phyloP scores from a whole-genome alignment of 352 stramenopile genomes.

The Phytopythium ostracodes region DNA sequence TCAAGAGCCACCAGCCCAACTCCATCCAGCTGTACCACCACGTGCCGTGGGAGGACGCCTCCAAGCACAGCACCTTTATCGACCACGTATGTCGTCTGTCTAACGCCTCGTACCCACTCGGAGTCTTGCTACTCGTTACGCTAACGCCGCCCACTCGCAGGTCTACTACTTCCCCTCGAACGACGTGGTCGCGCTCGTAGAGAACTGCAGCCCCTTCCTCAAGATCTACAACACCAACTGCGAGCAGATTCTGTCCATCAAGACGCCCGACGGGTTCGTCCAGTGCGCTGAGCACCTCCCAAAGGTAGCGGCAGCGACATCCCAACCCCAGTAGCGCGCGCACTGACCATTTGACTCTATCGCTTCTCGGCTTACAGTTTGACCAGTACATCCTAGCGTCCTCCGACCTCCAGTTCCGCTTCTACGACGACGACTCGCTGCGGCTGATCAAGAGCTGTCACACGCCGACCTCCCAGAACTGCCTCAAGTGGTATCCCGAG shows the following conservation, averaged over 20 bases:
- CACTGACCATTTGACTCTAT: background rate
- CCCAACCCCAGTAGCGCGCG: background rate
- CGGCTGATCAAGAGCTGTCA: constrained; percentile 75
- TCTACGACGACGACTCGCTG: constrained; percentile 77
- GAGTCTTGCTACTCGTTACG: background rate
- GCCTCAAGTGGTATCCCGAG: constrained; percentile 74
- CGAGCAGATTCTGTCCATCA: constrained; percentile 59
- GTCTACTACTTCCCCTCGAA: constrained; percentile 82
- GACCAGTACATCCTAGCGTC: constrained; percentile 79
- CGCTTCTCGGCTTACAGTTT: constrained; percentile 14
- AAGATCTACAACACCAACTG: constrained; percentile 84
- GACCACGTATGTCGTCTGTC: constrained; percentile 42
- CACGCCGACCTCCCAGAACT: constrained; percentile 78
- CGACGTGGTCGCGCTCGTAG: constrained; percentile 64
- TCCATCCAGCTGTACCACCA: constrained; percentile 86
- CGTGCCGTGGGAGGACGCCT: constrained; percentile 73
- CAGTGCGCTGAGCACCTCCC: constrained; percentile 74
- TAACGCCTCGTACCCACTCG: background rate
- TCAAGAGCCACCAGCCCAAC: constrained; percentile 81
- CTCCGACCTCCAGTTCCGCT: constrained; percentile 76
- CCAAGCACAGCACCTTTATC: constrained; percentile 84
- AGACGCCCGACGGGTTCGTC: constrained; percentile 67
- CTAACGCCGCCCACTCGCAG: constrained; percentile 7
- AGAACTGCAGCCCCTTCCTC: constrained; percentile 69
- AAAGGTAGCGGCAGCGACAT: constrained; percentile 22